Evolutionary conservation across 257 asterid species (phyloP).

Genomic region (Solanum ossicruentum): DNA sequence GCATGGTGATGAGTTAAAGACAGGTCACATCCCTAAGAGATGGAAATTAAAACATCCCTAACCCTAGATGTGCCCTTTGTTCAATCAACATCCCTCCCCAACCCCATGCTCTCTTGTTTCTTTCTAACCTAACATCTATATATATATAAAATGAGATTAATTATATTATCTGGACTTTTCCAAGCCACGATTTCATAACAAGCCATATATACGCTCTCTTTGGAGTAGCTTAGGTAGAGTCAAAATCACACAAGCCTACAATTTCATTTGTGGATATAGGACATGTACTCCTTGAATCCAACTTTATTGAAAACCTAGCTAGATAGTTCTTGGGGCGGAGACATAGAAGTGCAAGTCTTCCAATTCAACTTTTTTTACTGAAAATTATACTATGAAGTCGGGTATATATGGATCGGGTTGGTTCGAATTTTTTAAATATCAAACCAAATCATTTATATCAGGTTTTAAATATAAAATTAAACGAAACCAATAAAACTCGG

Average conservation of each 20-base stretch:
- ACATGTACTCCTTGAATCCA: not conserved
- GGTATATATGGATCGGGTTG: too few relatives aligned
- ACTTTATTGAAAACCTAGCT: not conserved
- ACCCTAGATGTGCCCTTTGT: conserved; percentile 73
- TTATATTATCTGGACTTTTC: not conserved
- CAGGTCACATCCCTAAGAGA: conserved; percentile 68
- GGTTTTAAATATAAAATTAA: too few relatives aligned
- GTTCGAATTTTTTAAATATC: too few relatives aligned
- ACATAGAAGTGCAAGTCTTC: not conserved
- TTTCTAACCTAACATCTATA: conserved; percentile 15
- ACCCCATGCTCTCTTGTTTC: conserved; percentile 22
- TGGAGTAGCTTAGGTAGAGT: not conserved
- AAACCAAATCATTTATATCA: too few relatives aligned
- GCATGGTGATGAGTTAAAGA: conserved; percentile 48
- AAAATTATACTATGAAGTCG: too few relatives aligned
- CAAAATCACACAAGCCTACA: not conserved
- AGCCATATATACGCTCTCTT: not conserved
- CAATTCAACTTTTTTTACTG: too few relatives aligned
- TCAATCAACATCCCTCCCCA: conserved; percentile 29
- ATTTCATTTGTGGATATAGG: not conserved
- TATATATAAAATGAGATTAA: not conserved
- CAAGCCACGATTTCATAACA: not conserved
- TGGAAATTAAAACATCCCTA: conserved; percentile 38
- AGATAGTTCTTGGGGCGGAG: not conserved
- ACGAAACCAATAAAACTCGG: too few relatives aligned